Evolutionary conservation across 1,139 yeast species (phyloP).

Genomic region (Arxiozyma slooffiae): DNA sequence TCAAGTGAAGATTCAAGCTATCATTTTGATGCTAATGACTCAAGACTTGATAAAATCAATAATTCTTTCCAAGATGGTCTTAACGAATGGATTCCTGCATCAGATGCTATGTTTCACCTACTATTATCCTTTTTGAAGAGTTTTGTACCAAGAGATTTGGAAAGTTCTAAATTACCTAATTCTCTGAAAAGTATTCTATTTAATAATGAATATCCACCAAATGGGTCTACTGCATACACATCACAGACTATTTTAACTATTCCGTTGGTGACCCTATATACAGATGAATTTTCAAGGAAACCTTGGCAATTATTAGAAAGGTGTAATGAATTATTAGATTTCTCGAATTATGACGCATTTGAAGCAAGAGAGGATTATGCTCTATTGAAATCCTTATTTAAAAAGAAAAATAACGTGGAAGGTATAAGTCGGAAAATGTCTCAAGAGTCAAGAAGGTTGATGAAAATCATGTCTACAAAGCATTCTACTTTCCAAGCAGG

Average conservation of each 20-base stretch:
- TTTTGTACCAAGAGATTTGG: slow-evolving; percentile 55
- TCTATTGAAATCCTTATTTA: slow-evolving; percentile 61
- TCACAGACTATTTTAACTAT: slow-evolving; percentile 43
- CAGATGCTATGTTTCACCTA: slow-evolving; percentile 79
- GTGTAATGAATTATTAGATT: slow-evolving; percentile 51
- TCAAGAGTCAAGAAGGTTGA: slow-evolving; percentile 60
- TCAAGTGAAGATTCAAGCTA: slow-evolving; percentile 9
- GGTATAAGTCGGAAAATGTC: slow-evolving; percentile 59
- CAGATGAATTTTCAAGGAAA: slow-evolving; percentile 50
- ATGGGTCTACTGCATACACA: slow-evolving; percentile 32
- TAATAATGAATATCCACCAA: slow-evolving; percentile 59
- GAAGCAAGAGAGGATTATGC: slow-evolving; percentile 73
- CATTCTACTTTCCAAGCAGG: slow-evolving; percentile 36
- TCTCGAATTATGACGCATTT: slow-evolving; percentile 61
- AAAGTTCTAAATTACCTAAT: slow-evolving; percentile 48
- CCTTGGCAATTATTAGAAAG: slow-evolving; percentile 43
- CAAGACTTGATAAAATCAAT: slow-evolving; percentile 10
- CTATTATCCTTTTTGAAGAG: slow-evolving; percentile 69
- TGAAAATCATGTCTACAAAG: slow-evolving; percentile 48
- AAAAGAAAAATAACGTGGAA: slow-evolving; percentile 40
- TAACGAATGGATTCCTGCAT: slow-evolving; percentile 67
- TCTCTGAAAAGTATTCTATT: slow-evolving; percentile 53
- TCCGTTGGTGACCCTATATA: slow-evolving; percentile 59
- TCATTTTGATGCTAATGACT: slow-evolving; percentile 13
- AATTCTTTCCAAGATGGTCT: slow-evolving; percentile 59